A percentile compares a stretch with the other conserved stretches of the same genome.
Evolutionary conservation across 257 asterid species (phyloP).

Genomic region (Lantana camara): DNA sequence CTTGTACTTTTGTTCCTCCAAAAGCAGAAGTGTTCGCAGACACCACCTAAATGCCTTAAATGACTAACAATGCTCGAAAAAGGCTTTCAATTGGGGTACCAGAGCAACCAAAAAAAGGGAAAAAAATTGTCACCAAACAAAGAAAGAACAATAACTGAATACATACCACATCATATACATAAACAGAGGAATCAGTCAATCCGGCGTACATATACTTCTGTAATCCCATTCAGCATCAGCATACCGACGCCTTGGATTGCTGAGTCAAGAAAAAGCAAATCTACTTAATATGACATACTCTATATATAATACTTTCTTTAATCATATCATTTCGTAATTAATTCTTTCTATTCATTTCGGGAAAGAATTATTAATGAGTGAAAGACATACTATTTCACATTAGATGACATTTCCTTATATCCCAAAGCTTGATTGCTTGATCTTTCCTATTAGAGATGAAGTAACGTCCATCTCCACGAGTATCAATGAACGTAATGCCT

Average conservation of each 20-base stretch:
- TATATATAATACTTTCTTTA: too few relatives aligned
- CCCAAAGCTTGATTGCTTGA: conserved; percentile 94
- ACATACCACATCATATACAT: conserved; percentile 85
- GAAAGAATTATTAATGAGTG: background rate
- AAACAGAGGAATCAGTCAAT: conserved; percentile 71
- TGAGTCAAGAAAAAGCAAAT: too few relatives aligned
- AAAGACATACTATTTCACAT: conserved; percentile 69
- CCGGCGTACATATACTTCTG: conserved; percentile 86
- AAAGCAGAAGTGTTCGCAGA: too few relatives aligned
- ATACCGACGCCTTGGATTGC: conserved; percentile 52
- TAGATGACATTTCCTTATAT: conserved; percentile 91
- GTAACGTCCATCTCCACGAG: conserved; percentile 97
- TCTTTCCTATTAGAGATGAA: conserved; percentile 94
- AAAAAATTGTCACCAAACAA: too few relatives aligned
- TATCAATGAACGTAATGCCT: conserved; percentile 84
- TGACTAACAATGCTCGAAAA: too few relatives aligned
- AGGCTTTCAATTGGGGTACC: too few relatives aligned
- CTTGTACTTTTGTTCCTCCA: too few relatives aligned
- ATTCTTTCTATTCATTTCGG: too few relatives aligned
- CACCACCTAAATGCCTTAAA: too few relatives aligned
- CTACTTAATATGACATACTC: too few relatives aligned
- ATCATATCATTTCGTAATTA: too few relatives aligned
- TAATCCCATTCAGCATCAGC: conserved; percentile 88
- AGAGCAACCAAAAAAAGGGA: too few relatives aligned
- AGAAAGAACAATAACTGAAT: background rate